Evolutionary conservation across 495 filamentous ascomycete genomes (phyloP), one percentile per base, ranked within the genome.

Genomic region (Neurospora terricola): DNA sequence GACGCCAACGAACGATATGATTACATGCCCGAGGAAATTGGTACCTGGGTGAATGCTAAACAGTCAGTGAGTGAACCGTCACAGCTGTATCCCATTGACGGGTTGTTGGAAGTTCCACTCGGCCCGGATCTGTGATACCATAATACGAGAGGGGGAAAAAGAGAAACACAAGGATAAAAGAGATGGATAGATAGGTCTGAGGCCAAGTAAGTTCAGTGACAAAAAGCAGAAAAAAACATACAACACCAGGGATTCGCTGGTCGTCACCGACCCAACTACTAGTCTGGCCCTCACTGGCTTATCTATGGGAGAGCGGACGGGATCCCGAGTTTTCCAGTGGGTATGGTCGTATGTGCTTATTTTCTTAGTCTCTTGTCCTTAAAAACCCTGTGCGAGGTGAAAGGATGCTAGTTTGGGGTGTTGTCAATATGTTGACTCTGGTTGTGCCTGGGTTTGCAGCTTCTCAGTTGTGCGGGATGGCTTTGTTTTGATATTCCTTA

Each of bases 271-370:
- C 80, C 75, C 73, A 75, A 77, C 73, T 82, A 80, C 77, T 82
- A 78, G 12, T 62, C 54, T 62, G 54, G 54, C 54, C 54, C 54
- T 62, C 54, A 62, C 5, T 62, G 23, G 80, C 77, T 83, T 82
- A 78, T 81, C 80, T 82, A 84, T 78, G 84, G 82, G 81, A 83
- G 84, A 85, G 82, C 84, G 83, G 83, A 86, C 84, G 84, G 84
- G 83, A 83, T 83, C 80, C 83, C 84, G 83, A 81, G 76, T 81
- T 80, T 74, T 84, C 83, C 54, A 66, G 3, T 34, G 54, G 54
- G 54, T 66, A 66, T 66, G 54, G 54, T 66, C 54, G 54, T 66
- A 66, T 66, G 54, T 66, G 27, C 2, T 34, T 18, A 0, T 37
- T 37, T 37, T 37, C 36, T 4, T 5, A 5, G 36, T 37, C 4